These are phyloP conservation scores for Agapanthus africanus DNA, from an alignment of 106 monocot species.

Conservation along the genomic window DNA sequence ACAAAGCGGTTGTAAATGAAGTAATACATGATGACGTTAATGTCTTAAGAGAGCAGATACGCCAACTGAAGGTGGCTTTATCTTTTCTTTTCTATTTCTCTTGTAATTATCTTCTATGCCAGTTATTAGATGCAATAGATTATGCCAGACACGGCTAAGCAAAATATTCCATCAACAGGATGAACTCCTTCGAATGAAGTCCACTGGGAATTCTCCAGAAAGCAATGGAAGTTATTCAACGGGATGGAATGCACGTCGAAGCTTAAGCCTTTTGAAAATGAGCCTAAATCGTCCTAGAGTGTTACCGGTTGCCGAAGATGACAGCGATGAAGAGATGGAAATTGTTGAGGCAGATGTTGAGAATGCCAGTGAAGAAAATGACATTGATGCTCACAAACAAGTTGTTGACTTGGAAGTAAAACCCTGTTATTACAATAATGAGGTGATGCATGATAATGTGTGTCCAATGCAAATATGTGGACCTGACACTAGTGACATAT, in stretches of 20 bases:
- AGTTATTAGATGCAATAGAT: not conserved
- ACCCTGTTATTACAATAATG: too few relatives aligned
- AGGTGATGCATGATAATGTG: conserved; percentile 8
- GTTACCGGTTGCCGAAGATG: conserved; percentile 43
- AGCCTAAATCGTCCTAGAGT: conserved; percentile 61
- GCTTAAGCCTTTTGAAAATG: conserved; percentile 72
- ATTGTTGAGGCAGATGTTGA: conserved; percentile 78
- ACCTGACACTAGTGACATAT: not conserved
- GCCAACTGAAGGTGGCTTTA: conserved; percentile 73
- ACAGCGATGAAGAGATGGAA: conserved; percentile 97
- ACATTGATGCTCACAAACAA: not conserved
- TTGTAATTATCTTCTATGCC: not conserved
- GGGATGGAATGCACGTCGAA: conserved; percentile 80
- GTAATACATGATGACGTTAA: conserved; percentile 85
- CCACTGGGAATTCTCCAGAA: conserved; percentile 31
- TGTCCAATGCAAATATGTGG: not conserved
- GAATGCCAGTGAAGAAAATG: conserved; percentile 27
- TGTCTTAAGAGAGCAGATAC: conserved; percentile 81
- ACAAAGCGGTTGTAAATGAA: conserved; percentile 93
- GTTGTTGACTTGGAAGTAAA: not conserved
- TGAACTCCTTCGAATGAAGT: conserved; percentile 88
- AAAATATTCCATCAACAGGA: conserved; percentile 26
- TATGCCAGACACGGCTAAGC: not conserved
- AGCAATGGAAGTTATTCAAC: conserved; percentile 60
- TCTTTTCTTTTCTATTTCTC: not conserved